Conservation (phyloP, 148 eudicot species). For the Fallopia convolvulus region DNA sequence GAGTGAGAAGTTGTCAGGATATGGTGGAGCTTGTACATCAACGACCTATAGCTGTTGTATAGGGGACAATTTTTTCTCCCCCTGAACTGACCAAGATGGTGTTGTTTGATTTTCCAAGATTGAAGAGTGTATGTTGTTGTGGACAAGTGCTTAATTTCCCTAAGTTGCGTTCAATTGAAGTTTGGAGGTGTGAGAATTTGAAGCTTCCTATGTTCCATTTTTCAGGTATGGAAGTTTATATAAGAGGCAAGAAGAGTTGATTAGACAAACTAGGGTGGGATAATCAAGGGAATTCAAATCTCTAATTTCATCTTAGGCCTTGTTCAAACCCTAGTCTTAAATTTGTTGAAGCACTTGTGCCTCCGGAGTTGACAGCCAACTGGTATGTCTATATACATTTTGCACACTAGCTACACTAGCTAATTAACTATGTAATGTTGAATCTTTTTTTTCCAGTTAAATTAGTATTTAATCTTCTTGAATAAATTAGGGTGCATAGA, state of each 20-base stretch:
- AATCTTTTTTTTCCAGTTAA: neutral
- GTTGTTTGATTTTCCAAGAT: conserved; percentile 21
- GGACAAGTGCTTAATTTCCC: conserved; percentile 25
- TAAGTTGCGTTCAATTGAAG: conserved; percentile 13
- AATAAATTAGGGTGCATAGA: no score
- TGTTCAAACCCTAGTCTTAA: conserved; percentile 15
- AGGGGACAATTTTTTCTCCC: conserved; percentile 15
- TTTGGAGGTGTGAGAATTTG: conserved; percentile 20
- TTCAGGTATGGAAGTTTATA: conserved; percentile 19
- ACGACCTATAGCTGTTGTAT: conserved; percentile 13
- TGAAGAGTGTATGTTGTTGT: conserved; percentile 22
- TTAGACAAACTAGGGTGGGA: conserved; percentile 14
- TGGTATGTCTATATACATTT: no score
- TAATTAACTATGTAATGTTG: conserved; percentile 6
- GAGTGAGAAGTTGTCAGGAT: conserved; percentile 19
- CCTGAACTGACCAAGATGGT: conserved; percentile 14
- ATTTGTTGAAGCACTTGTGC: conserved; percentile 16
- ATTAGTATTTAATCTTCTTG: no score
- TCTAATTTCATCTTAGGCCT: neutral
- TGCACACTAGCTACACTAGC: neutral
- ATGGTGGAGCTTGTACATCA: conserved; percentile 23
- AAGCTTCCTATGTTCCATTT: conserved; percentile 21
- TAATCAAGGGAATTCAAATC: neutral
- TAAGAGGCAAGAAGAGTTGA: conserved; percentile 22
- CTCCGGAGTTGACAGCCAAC: conserved; percentile 14